Evolutionary conservation across 257 asterid species (phyloP), one percentile per base, ranked within the genome.

Genomic region (Plantago major): DNA sequence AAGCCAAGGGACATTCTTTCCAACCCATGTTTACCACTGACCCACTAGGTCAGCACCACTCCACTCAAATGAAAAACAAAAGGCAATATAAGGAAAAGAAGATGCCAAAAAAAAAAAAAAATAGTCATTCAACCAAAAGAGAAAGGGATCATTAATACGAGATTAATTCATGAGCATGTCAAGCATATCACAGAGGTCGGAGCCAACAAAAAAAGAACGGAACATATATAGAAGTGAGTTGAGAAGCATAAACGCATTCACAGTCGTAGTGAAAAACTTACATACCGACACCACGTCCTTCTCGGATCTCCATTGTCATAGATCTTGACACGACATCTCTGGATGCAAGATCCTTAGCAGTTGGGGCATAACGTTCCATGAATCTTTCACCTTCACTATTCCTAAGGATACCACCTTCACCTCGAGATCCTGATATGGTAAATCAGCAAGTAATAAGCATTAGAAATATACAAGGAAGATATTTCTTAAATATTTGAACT

Each of bases 271-370:
- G 15, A 53, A 37, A 10, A n/a, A n/a, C n/a, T 26, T 37, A 65
- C 83, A 67, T 82, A 88, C 98, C 99, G 68, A 92, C 99, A 63
- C 99, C 99, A 67, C 99, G 96, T 46, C 99, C 99, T 83, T 92
- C 99, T 54, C 99, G 86, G 71, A 92, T 92, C 80, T 92, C 99
- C 97, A 92, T 92, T 45, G 99, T 89, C 99, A 92, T 92, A 14
- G 99, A 92, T 73, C 99, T 84, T 64, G 97, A 89, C 64, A 92
- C 97, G 60, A 92, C 99, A 77, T 92, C 99, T 76, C 99, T 81
- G 55, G 97, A 89, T 10, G 99, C 99, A 76, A 92, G 97, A 84
- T 92, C 99, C 89, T 92, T 92, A 11, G 99, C 99, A 11, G 99
- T 86, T 65, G 97, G 99, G 66, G 99, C 97, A 79, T 89, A 92